These are phyloP conservation scores for Linderina pennispora DNA, from an alignment of 192 early-diverging fungal species.

Conservation along the genomic window DNA sequence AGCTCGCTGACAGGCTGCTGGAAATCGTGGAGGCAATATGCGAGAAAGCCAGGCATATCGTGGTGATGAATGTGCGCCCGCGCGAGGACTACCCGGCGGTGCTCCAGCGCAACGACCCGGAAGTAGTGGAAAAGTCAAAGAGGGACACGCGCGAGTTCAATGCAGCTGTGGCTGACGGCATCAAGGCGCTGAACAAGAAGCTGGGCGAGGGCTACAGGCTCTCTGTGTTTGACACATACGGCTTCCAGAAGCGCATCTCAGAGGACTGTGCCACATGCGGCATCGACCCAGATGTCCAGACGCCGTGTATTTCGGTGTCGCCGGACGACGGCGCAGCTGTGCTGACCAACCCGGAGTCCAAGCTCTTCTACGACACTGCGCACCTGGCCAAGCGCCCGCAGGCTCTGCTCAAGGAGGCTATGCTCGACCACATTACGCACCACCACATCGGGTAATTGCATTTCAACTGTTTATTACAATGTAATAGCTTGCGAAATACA, in stretches of 20 bases:
- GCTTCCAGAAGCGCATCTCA: constrained; percentile 19
- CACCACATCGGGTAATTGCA: neutral
- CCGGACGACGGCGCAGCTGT: neutral
- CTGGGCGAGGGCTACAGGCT: constrained; percentile 11
- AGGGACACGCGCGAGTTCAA: constrained; percentile 19
- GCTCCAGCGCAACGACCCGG: constrained; percentile 11
- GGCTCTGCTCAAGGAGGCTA: constrained; percentile 16
- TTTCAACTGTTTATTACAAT: neutral
- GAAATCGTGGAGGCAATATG: constrained; percentile 13
- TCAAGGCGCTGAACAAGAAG: constrained; percentile 9
- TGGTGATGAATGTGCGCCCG: constrained; percentile 39
- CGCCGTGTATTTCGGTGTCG: constrained; percentile 4
- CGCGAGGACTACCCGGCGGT: constrained; percentile 36
- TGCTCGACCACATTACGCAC: constrained; percentile 10
- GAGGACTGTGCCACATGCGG: constrained; percentile 6
- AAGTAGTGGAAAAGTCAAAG: constrained; percentile 1
- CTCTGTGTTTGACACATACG: constrained; percentile 30
- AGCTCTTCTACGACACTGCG: constrained; percentile 28
- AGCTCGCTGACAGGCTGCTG: constrained; percentile 16
- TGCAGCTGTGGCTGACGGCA: constrained; percentile 3
- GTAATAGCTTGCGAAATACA: neutral
- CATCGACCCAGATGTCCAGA: constrained; percentile 11
- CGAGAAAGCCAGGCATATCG: constrained; percentile 12
- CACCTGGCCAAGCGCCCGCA: constrained; percentile 37
- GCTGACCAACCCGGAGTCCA: constrained; percentile 6